A percentile compares a stretch with the other conserved stretches of the same genome.
These are phyloP conservation scores for Eurotiales sp. DNA, from an alignment of 2,329 filamentous ascomycete genomes.

Conservation along the genomic window DNA sequence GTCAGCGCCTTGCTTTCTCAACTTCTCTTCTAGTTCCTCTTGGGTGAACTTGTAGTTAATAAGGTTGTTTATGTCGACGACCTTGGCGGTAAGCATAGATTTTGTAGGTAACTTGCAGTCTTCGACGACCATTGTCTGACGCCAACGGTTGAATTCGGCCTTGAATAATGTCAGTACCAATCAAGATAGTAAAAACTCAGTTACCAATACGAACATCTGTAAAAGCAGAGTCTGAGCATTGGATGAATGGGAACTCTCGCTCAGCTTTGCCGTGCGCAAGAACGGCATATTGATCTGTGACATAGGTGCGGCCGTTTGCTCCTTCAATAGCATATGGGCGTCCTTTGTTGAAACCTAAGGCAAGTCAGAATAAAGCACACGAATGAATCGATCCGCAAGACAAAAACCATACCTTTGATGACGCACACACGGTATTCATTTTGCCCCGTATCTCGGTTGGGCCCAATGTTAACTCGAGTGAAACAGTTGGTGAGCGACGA, in stretches of 20 bases:
- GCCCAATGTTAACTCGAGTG: slow-evolving; percentile 76
- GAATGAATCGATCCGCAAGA: not conserved
- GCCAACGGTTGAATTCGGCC: slow-evolving; percentile 77
- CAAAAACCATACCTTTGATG: slow-evolving; percentile 67
- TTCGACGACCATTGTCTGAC: slow-evolving; percentile 68
- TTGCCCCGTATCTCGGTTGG: slow-evolving; percentile 66
- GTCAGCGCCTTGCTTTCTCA: slow-evolving; percentile 66
- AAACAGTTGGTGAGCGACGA: slow-evolving; percentile 78
- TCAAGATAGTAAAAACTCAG: not conserved
- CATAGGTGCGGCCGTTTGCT: slow-evolving; percentile 68
- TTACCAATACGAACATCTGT: slow-evolving; percentile 63
- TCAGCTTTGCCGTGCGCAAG: slow-evolving; percentile 79
- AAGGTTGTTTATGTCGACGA: slow-evolving; percentile 74
- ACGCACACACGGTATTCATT: slow-evolving; percentile 83
- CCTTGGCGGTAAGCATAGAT: slow-evolving; percentile 64
- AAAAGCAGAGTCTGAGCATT: slow-evolving; percentile 79
- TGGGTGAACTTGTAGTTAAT: slow-evolving; percentile 79
- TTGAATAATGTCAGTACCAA: slow-evolving; percentile 32
- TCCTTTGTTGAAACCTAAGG: slow-evolving; percentile 68
- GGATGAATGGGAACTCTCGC: slow-evolving; percentile 84
- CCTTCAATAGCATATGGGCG: slow-evolving; percentile 79
- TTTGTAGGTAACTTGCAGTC: slow-evolving; percentile 71
- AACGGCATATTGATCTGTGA: slow-evolving; percentile 80
- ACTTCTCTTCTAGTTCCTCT: slow-evolving; percentile 73
- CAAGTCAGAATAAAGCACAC: not conserved